Evolutionary conservation across 345 rosid genomes (phyloP).

Genomic region (Citrus maxima): DNA sequence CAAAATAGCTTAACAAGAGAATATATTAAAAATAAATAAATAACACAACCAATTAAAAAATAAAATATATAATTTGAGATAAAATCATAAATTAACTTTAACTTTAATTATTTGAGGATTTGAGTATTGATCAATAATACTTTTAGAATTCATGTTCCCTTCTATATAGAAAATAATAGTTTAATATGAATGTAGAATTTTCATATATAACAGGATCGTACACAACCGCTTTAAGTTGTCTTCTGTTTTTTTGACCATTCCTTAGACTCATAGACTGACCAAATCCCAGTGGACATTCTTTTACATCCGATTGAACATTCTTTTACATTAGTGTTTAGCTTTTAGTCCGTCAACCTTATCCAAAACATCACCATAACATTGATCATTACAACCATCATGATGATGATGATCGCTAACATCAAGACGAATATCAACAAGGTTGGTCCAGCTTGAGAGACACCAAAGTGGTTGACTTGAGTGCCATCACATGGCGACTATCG

Average conservation of each 20-base stretch:
- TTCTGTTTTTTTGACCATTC: constrained; percentile 47
- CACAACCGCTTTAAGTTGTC: no score
- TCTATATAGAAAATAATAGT: no score
- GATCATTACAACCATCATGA: neutral
- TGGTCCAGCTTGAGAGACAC: constrained; percentile 61
- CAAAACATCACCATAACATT: constrained; percentile 4
- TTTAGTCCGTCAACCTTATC: constrained; percentile 10
- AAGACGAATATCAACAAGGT: neutral
- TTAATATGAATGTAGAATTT: no score
- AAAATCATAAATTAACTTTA: no score
- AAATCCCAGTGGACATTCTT: constrained; percentile 42
- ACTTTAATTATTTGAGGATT: no score
- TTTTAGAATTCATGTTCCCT: no score
- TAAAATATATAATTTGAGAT: no score
- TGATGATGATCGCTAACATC: neutral
- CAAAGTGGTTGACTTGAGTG: constrained; percentile 66
- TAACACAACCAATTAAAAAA: constrained; percentile 10
- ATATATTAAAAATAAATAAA: no score
- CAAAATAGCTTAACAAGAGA: no score
- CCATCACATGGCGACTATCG: constrained; percentile 65
- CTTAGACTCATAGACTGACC: constrained; percentile 85
- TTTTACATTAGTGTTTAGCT: neutral
- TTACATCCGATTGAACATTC: constrained; percentile 22
- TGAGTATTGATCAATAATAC: no score
- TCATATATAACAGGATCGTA: neutral